Percentiles rank a stretch among this genome's conserved stretches.
Conservation (phyloP, 2,329 filamentous ascomycete species). For the Fusarium algeriense region DNA sequence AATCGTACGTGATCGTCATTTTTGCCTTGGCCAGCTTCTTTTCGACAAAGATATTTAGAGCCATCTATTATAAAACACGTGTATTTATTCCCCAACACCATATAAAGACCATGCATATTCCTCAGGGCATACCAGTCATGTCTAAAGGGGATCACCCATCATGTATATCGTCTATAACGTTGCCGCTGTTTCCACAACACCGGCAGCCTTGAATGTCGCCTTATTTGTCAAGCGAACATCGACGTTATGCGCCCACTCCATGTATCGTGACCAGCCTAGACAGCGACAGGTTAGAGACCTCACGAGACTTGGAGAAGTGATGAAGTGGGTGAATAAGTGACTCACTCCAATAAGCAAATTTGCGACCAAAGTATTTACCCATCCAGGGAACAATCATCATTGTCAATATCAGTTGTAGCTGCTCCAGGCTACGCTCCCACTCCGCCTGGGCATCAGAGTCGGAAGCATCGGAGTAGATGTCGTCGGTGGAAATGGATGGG, state of each 20-base stretch:
- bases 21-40: no score
- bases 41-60: neutral
- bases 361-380: conserved; percentile 94
- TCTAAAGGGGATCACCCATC: neutral
- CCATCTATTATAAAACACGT: conserved; percentile 34
- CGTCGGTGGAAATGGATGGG: conserved; percentile 71
- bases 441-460: conserved; percentile 91
- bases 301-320: neutral
- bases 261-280: conserved; percentile 91
- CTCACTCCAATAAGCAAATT: conserved; percentile 96
- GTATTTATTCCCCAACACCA: conserved; percentile 40
- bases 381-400: conserved; percentile 96
- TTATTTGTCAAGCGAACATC: conserved; percentile 76
- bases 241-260: conserved; percentile 91
- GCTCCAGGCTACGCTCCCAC: conserved; percentile 94
- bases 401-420: conserved; percentile 90
- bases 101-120: conserved; percentile 35
- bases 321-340: neutral
- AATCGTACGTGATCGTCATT: neutral
- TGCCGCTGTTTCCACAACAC: conserved; percentile 71
- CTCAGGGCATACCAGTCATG: neutral
- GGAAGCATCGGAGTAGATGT: conserved; percentile 65
- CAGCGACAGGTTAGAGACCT: conserved; percentile 25
- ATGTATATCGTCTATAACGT: conserved; percentile 57
- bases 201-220: conserved; percentile 71